Evolutionary conservation across 352 stramenopile species (phyloP).

Genomic region (Phytophthora idaei): DNA sequence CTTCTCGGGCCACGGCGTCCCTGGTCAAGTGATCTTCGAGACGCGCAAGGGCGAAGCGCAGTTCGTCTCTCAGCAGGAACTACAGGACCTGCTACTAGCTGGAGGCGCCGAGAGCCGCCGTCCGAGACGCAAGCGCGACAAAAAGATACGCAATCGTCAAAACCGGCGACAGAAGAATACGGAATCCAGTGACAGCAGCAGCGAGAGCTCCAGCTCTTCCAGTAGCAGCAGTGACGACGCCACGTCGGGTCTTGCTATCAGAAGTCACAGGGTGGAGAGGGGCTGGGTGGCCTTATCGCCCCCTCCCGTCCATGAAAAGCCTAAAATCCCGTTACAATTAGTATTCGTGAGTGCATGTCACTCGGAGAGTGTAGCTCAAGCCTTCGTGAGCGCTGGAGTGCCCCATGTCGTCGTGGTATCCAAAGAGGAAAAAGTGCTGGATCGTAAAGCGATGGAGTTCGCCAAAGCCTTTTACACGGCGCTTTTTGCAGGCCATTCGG

Average conservation of each 20-base stretch:
- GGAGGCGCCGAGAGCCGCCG: slow-evolving; percentile 50
- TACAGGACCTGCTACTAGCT: slow-evolving; percentile 75
- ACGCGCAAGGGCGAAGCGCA: slow-evolving; percentile 80
- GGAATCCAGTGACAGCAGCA: slow-evolving; percentile 18
- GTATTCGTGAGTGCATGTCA: slow-evolving; percentile 92
- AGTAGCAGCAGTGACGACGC: slow-evolving; percentile 21
- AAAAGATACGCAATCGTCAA: slow-evolving; percentile 8
- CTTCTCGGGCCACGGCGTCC: slow-evolving; percentile 74
- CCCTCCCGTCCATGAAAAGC: slow-evolving; percentile 39
- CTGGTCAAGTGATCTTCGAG: slow-evolving; percentile 84
- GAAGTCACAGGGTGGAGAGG: slow-evolving; percentile 53
- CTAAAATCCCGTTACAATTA: slow-evolving; percentile 66
- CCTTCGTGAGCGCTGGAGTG: slow-evolving; percentile 89
- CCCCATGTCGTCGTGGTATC: slow-evolving; percentile 91
- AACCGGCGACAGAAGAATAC: slow-evolving; percentile 4
- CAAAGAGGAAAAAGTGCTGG: slow-evolving; percentile 83
- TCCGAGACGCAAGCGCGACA: slow-evolving; percentile 9
- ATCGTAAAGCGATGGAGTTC: slow-evolving; percentile 90
- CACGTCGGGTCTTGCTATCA: slow-evolving; percentile 21
- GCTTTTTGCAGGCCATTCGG: slow-evolving; percentile 78
- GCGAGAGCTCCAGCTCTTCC: slow-evolving; percentile 11
- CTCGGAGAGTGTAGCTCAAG: slow-evolving; percentile 86
- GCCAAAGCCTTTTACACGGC: slow-evolving; percentile 91
- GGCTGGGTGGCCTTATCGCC: slow-evolving; percentile 41
- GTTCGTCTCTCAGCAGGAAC: slow-evolving; percentile 82